phyloP scores from a whole-genome alignment of 495 filamentous ascomycete genomes.

The Aspergillus asperescens region DNA sequence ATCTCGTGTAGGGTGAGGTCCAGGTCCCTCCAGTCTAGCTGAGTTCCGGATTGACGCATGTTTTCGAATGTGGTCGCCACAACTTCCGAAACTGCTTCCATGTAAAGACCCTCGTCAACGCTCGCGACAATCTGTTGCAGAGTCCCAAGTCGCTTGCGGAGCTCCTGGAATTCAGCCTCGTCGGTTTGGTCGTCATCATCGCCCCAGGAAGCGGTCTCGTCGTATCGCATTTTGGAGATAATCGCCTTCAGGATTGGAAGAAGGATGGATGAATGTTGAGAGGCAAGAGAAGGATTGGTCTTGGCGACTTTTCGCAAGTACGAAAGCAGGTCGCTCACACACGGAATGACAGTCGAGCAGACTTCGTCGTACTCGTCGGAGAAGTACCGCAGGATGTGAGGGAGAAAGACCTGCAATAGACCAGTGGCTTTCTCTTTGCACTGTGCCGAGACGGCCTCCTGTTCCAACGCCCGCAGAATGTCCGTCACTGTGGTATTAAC shows the following conservation, averaged over 20 bases:
- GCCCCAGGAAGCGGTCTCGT: conserved; percentile 90
- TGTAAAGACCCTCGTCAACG: conserved; percentile 78
- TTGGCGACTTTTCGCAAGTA: conserved; percentile 77
- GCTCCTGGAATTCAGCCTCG: conserved; percentile 96
- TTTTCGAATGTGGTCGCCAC: conserved; percentile 77
- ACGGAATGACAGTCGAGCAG: conserved; percentile 88
- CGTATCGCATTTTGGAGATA: conserved; percentile 91
- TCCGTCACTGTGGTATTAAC: conserved; percentile 84
- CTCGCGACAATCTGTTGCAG: conserved; percentile 85
- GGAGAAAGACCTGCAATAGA: conserved; percentile 74
- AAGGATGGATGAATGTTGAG: conserved; percentile 70
- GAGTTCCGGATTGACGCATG: conserved; percentile 60
- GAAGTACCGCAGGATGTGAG: conserved; percentile 84
- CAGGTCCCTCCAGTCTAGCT: conserved; percentile 89
- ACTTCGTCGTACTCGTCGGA: conserved; percentile 97
- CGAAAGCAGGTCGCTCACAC: conserved; percentile 81
- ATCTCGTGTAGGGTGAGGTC: conserved; percentile 96
- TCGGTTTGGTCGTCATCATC: conserved; percentile 92
- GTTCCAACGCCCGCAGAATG: conserved; percentile 71
- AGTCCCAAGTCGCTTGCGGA: conserved; percentile 79
- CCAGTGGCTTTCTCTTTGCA: conserved; percentile 60
- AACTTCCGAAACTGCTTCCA: conserved; percentile 75
- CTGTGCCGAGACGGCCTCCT: conserved; percentile 50
- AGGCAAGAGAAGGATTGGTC: conserved; percentile 51
- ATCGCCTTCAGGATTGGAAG: conserved; percentile 85